Conservation (phyloP, 495 filamentous ascomycete genomes). For the Acidomyces sp. region DNA sequence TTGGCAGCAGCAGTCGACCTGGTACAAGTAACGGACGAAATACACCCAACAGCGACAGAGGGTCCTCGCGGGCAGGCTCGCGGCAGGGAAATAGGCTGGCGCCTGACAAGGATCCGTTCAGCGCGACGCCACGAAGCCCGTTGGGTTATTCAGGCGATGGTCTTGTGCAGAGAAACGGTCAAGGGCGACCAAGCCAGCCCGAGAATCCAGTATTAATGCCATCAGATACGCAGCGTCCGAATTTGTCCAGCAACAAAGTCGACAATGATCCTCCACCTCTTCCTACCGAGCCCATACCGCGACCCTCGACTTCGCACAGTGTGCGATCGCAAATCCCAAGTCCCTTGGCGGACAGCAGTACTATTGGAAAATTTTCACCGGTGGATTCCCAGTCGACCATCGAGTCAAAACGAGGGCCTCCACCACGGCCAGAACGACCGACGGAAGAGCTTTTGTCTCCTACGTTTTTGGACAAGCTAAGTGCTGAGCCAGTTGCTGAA, state of each 20-base stretch:
- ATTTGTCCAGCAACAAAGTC: slow-evolving; percentile 9
- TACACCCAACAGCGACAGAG: slow-evolving; percentile 9
- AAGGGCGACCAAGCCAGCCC: slow-evolving; percentile 14
- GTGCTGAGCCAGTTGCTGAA: slow-evolving; percentile 8
- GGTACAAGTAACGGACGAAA: slow-evolving; percentile 27
- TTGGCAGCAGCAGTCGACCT: slow-evolving; percentile 29
- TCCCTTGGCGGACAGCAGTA: neutral
- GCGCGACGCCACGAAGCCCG: slow-evolving; percentile 37
- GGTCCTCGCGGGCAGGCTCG: slow-evolving; percentile 6
- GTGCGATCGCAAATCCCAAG: neutral
- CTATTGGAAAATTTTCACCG: neutral
- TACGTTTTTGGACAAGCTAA: slow-evolving; percentile 22
- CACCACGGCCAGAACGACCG: slow-evolving; percentile 13
- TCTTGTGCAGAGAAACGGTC: slow-evolving; percentile 24
- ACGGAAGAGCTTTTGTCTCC: slow-evolving; percentile 22
- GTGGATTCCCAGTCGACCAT: too few species aligned
- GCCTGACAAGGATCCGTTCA: slow-evolving; percentile 29
- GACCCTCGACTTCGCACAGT: slow-evolving; percentile 9
- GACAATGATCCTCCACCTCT: slow-evolving; percentile 6
- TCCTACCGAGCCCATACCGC: slow-evolving; percentile 7
- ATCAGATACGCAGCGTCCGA: slow-evolving; percentile 10
- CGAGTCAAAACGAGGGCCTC: slow-evolving; percentile 4
- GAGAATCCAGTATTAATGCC: slow-evolving; percentile 6
- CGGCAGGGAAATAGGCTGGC: slow-evolving; percentile 14
- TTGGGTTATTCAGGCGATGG: slow-evolving; percentile 28